A percentile compares a stretch with the other conserved stretches of the same genome.
These are phyloP conservation scores for Botrytis fragariae DNA, from an alignment of 2,329 filamentous ascomycete species.

Conservation along the genomic window DNA sequence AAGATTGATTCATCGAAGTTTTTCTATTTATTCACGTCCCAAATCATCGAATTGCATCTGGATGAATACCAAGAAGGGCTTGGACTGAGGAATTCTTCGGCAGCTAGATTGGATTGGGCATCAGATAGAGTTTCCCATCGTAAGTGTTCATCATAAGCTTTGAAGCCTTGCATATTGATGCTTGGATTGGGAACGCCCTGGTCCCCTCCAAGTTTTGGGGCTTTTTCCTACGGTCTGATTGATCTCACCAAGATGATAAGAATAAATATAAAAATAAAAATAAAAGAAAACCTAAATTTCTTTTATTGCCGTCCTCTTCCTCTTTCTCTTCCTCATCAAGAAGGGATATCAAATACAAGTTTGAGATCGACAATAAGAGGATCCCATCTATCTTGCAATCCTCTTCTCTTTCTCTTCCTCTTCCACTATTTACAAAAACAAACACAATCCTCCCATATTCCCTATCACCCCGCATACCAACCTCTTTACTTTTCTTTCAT, in stretches of 20 bases:
- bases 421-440: background rate
- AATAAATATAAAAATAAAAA: background rate
- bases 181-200: background rate
- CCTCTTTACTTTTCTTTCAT: constrained; percentile 11
- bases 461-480: constrained; percentile 3
- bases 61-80: background rate
- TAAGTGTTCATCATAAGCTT: background rate
- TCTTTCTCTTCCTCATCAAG: background rate
- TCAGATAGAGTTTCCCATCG: background rate
- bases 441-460: background rate
- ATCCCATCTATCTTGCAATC: background rate
- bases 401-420: background rate
- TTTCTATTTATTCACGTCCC: background rate
- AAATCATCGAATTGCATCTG: background rate
- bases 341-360: background rate
- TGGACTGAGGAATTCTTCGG: background rate
- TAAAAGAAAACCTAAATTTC: background rate
- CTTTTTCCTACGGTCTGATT: background rate
- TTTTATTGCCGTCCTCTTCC: background rate
- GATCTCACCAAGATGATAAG: background rate
- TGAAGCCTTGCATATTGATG: background rate
- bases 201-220: background rate
- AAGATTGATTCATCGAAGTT: background rate
- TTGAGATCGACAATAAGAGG: background rate
- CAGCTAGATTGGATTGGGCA: background rate